Evolutionary conservation across 1,284 basidiomycete genomes (phyloP).

Genomic region (Trichosporon faecale): DNA sequence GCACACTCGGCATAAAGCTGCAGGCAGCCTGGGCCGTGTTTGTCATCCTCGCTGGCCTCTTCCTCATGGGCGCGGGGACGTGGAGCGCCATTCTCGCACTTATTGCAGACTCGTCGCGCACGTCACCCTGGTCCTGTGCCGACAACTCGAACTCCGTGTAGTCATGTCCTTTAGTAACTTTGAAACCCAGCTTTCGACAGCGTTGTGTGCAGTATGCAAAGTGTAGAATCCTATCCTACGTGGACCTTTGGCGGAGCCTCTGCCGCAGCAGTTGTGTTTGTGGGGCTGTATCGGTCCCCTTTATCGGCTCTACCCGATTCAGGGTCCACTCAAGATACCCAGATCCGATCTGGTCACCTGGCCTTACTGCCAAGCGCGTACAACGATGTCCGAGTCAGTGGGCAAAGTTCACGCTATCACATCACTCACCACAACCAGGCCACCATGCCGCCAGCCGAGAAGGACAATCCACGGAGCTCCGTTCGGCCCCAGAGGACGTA

Average conservation of each 20-base stretch:
- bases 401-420: background rate
- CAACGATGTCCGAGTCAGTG: background rate
- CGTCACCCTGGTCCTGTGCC: conserved; percentile 34
- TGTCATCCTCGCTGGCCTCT: conserved; percentile 29
- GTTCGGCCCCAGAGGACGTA: conserved; percentile 17
- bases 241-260: too few relatives aligned
- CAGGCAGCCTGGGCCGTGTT: conserved; percentile 12
- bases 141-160: conserved; percentile 25
- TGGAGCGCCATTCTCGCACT: conserved; percentile 38
- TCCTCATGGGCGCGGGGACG: conserved; percentile 34
- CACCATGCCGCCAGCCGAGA: background rate
- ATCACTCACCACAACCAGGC: background rate
- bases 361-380: background rate
- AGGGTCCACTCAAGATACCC: background rate
- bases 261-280: too few relatives aligned
- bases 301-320: background rate
- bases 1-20: background rate
- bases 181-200: too few relatives aligned
- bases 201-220: background rate
- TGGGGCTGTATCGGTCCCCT: background rate
- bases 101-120: conserved; percentile 24
- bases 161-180: background rate
- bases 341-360: background rate
- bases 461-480: conserved; percentile 1
- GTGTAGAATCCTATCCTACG: background rate